Conservation (phyloP, 148 eudicot species). For the Diospyros kaki region DNA sequence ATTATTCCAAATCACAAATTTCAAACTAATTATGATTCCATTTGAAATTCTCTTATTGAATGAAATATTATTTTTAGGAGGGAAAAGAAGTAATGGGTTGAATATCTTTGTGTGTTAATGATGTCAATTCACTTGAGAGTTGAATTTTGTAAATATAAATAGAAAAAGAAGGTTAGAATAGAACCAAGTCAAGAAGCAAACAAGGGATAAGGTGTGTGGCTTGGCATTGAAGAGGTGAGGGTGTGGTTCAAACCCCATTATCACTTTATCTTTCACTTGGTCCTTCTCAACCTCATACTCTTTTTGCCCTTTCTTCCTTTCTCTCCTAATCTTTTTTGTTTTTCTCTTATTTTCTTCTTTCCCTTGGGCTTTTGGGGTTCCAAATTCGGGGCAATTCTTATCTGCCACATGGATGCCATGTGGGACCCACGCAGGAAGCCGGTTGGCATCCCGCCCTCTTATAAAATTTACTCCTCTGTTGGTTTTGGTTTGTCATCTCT, state of each 20-base stretch:
- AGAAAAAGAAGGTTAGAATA: neutral
- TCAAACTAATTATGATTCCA: too few species aligned
- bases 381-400: constrained; percentile 30
- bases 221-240: constrained; percentile 17
- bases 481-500: neutral
- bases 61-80: too few species aligned
- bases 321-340: neutral
- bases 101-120: too few species aligned
- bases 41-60: too few species aligned
- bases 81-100: too few species aligned
- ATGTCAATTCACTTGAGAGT: too few species aligned
- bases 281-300: constrained; percentile 41
- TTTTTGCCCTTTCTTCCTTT: neutral
- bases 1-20: too few species aligned
- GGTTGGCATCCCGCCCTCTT: constrained; percentile 30
- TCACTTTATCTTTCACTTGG: constrained; percentile 45
- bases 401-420: constrained; percentile 42
- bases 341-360: neutral
- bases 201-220: constrained; percentile 16
- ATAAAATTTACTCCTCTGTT: constrained; percentile 22
- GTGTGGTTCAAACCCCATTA: constrained; percentile 45
- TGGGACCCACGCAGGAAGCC: constrained; percentile 24
- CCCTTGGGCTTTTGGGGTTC: neutral
- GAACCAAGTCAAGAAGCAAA: neutral
- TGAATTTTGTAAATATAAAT: too few species aligned